A percentile compares a stretch with the other conserved stretches of the same genome.
phyloP scores from a whole-genome alignment of 2,329 filamentous ascomycete genomes.

The Paracoccidioides lutzii region DNA sequence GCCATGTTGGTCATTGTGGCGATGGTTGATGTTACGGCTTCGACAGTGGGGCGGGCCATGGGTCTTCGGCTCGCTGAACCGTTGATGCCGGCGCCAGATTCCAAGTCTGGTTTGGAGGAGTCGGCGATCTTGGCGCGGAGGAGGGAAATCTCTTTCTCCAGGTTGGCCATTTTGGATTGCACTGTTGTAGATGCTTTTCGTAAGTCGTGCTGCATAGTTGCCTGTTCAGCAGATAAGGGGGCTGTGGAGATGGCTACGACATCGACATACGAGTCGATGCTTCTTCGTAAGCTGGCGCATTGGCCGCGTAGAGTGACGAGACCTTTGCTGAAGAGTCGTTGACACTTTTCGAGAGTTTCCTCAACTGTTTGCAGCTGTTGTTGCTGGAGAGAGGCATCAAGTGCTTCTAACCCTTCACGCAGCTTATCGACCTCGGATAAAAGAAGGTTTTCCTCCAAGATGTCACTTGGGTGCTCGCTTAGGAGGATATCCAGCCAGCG shows the following conservation, averaged over 20 bases:
- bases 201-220: constrained; percentile 70
- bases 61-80: constrained; percentile 20
- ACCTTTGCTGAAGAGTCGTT: constrained; percentile 49
- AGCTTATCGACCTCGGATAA: constrained; percentile 64
- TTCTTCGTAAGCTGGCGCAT: constrained; percentile 63
- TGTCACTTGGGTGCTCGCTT: constrained; percentile 46
- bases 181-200: constrained; percentile 62
- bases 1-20: constrained; percentile 84
- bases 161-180: constrained; percentile 59
- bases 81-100: constrained; percentile 20
- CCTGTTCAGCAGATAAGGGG: constrained; percentile 72
- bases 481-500: constrained; percentile 31
- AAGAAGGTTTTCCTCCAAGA: constrained; percentile 61
- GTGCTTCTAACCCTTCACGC: constrained; percentile 48
- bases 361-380: constrained; percentile 56
- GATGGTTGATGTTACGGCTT: constrained; percentile 84
- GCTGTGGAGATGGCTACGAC: constrained; percentile 55
- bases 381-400: constrained; percentile 52
- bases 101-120: constrained; percentile 38
- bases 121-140: constrained; percentile 66
- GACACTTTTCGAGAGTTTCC: constrained; percentile 54
- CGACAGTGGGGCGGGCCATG: constrained; percentile 59
- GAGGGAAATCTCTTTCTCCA: constrained; percentile 67
- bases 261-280: constrained; percentile 58
- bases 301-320: constrained; percentile 59